Base-by-base conservation (phyloP, 371 early-diverging fungal species). In the Rozella allomycis region DNA sequence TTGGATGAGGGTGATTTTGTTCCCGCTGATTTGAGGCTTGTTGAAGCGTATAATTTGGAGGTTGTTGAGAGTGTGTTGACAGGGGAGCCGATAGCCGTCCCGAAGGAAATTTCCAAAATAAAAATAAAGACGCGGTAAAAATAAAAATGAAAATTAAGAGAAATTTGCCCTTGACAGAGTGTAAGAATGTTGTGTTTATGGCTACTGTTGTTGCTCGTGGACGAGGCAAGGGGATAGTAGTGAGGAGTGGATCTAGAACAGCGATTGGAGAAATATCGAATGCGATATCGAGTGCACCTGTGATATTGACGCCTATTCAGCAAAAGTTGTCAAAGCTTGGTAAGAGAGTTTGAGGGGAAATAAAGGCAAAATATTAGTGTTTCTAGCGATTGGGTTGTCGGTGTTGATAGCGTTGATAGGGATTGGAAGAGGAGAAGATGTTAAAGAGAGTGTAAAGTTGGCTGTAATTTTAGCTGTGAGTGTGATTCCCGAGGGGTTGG, bases 401-500 rank as follows among this genome's bases (percentile, higher is more conserved):
- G 69, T 64, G 1, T 45, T 79, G n/a, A 73, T 78, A 2, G 76
- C 83, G 22, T 63, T 72, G 6, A 72, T 85, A 38, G 85, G 74
- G 23, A 50, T 88, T 26, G 63, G 58, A 7, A 78, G 74, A 54
- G 63, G 70, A 33, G 35, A 58, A 6, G 45, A 58, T 19, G 26
- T 56, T 11, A 33, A 55, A 4, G 60, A 66, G 5, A 67, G 67
- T 42, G 41, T 74, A 28, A 55, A 62, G 20, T 53, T 76, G 36
- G 72, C 58, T 22, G 34, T 63, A 28, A 49, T 31, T 23, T 60
- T 90, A 20, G 83, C 78, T 12, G 84, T 94, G 38, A 73, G 85
- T 19, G 78, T 84, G 12, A 82, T 94, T 37, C 96, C 96, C 22
- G 90, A 90, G 53, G 96, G 91, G 35, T 63, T 90, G 3, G 72